A percentile compares a stretch with the other conserved stretches of the same genome.
Evolutionary conservation across 768 basidiomycete species (phyloP).

Genomic region (Mycena metata): DNA sequence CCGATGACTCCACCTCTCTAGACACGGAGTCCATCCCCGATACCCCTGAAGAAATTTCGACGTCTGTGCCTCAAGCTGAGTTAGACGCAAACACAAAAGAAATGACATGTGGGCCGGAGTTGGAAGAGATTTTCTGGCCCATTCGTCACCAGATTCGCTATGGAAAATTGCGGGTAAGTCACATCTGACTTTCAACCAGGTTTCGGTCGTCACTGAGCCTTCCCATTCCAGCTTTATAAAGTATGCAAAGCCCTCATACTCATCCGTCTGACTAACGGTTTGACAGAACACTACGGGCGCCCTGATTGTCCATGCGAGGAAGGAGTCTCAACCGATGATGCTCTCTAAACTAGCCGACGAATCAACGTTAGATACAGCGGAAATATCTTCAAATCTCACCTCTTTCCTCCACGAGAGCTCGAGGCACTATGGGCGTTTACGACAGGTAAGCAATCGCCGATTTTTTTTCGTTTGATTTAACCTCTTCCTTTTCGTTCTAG

Average conservation of each 20-base stretch:
- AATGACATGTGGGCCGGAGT: conserved; percentile 26
- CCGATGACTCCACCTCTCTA: background rate
- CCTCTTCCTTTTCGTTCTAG: background rate
- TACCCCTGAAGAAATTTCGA: background rate
- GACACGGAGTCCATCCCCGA: background rate
- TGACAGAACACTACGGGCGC: background rate
- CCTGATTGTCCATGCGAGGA: conserved; percentile 22
- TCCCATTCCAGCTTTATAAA: conserved; percentile 17
- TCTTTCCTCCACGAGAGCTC: conserved; percentile 15
- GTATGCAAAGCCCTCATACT: background rate
- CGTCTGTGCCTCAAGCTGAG: conserved; percentile 13
- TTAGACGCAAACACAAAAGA: conserved; percentile 2
- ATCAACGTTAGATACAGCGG: background rate
- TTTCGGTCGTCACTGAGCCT: background rate
- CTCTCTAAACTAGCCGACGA: conserved; percentile 14
- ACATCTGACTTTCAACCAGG: background rate
- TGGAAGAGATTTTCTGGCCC: conserved; percentile 30
- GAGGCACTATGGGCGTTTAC: conserved; percentile 1
- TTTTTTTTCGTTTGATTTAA: background rate
- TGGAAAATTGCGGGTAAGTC: conserved; percentile 14
- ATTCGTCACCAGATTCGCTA: conserved; percentile 20
- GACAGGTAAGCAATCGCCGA: conserved; percentile 2
- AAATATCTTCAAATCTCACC: conserved; percentile 1
- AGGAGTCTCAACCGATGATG: conserved; percentile 2
- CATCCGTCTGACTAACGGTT: no score